Evolutionary conservation across 345 rosid species (phyloP).

Genomic region (Citrus inodora): DNA sequence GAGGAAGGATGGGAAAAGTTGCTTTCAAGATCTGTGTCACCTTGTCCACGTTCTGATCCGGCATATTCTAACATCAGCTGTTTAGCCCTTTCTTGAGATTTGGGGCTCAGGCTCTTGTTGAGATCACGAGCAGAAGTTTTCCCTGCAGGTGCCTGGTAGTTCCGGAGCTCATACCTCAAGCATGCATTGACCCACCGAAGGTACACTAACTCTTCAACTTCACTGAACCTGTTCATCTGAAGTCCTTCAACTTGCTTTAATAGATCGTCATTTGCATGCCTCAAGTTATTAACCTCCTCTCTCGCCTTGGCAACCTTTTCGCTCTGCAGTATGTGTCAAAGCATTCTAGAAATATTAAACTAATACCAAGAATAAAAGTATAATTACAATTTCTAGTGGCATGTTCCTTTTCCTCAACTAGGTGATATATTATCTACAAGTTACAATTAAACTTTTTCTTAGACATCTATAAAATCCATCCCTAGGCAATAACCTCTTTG

Average conservation of each 20-base stretch:
- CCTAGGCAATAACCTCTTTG: neutral
- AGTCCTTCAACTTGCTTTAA: constrained; percentile 97
- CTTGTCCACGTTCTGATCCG: constrained; percentile 94
- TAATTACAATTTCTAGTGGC: neutral
- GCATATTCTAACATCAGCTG: constrained; percentile 82
- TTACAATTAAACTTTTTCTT: neutral
- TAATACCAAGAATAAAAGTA: neutral
- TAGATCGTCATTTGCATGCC: constrained; percentile 83
- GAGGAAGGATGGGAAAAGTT: constrained; percentile 88
- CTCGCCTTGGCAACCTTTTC: constrained; percentile 76
- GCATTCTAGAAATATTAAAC: constrained; percentile 1
- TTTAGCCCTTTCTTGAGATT: constrained; percentile 85
- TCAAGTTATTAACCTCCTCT: constrained; percentile 71
- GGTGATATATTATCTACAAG: neutral
- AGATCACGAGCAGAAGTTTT: constrained; percentile 90
- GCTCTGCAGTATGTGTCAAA: constrained; percentile 42
- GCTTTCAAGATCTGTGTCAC: constrained; percentile 88
- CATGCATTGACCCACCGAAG: constrained; percentile 99
- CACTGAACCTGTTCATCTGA: constrained; percentile 94
- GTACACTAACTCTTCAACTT: constrained; percentile 97
- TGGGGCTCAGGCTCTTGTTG: constrained; percentile 80
- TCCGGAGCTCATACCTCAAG: constrained; percentile 88
- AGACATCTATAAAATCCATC: neutral
- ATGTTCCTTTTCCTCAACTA: neutral
- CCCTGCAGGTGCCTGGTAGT: constrained; percentile 83